phyloP scores from a whole-genome alignment of 768 basidiomycete genomes.

The Collybiopsis luxurians region DNA sequence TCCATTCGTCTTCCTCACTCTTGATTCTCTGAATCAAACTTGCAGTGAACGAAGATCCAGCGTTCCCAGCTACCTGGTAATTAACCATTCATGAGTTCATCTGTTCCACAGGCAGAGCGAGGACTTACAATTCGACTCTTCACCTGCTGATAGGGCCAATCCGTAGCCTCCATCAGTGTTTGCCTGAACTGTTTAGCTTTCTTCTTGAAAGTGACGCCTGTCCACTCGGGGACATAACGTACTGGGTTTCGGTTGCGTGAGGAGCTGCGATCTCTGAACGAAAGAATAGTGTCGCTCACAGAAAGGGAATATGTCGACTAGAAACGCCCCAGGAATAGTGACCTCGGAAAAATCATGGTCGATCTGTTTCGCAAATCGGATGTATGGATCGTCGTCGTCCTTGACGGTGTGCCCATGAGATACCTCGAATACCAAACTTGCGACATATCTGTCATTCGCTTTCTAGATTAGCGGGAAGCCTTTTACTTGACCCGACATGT shows the following conservation, averaged over 20 bases:
- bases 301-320: slow-evolving; percentile 12
- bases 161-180: background rate
- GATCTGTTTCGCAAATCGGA: slow-evolving; percentile 9
- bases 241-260: background rate
- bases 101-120: background rate
- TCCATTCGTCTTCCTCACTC: background rate
- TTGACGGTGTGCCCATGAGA: slow-evolving; percentile 6
- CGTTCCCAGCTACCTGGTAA: slow-evolving; percentile 5
- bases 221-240: background rate
- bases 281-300: slow-evolving; percentile 3
- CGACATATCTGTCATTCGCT: background rate
- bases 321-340: slow-evolving; percentile 9
- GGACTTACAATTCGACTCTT: background rate
- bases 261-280: background rate
- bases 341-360: slow-evolving; percentile 9
- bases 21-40: background rate
- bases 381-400: slow-evolving; percentile 7
- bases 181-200: background rate
- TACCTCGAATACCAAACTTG: background rate
- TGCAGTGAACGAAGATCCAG: slow-evolving; percentile 5
- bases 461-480: too few relatives aligned
- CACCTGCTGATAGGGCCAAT: background rate
- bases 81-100: background rate
- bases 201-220: background rate
- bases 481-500: too few relatives aligned